These are phyloP conservation scores for Tetrapisispora pingtungensis DNA, from an alignment of 805 yeast genomes.

Conservation along the genomic window DNA sequence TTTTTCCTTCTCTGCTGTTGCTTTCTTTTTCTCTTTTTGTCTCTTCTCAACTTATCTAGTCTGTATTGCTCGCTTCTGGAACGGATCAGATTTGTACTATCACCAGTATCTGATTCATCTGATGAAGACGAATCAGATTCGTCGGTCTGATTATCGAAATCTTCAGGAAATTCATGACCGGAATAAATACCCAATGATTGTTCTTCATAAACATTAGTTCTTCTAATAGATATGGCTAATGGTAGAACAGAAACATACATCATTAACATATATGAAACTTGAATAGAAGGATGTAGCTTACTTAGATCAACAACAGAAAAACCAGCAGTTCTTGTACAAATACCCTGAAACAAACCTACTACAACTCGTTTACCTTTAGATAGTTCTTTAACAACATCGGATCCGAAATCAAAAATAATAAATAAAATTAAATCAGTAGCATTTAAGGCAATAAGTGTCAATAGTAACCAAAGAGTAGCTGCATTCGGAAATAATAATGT, in stretches of 20 bases:
- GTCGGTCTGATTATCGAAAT: constrained; percentile 3
- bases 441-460: constrained; percentile 63
- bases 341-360: constrained; percentile 83
- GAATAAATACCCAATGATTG: constrained; percentile 88
- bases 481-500: constrained; percentile 83
- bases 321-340: constrained; percentile 92
- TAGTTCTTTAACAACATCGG: constrained; percentile 40
- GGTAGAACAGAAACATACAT: constrained; percentile 98
- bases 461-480: constrained; percentile 91
- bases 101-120: constrained; percentile 18
- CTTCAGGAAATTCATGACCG: constrained; percentile 18
- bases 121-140: not conserved
- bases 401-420: constrained; percentile 61
- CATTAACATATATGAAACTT: constrained; percentile 89
- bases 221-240: constrained; percentile 87
- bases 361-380: constrained; percentile 61
- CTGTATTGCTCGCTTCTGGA: constrained; percentile 2
- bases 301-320: constrained; percentile 64
- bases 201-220: constrained; percentile 97
- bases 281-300: constrained; percentile 76
- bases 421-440: constrained; percentile 71
- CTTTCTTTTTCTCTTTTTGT: constrained; percentile 12
- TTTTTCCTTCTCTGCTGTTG: constrained; percentile 9
- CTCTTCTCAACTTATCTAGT: constrained; percentile 3
- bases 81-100: constrained; percentile 2